Evolutionary conservation across 2,329 filamentous ascomycete species (phyloP).

Genomic region (Cladophialophora bantiana): DNA sequence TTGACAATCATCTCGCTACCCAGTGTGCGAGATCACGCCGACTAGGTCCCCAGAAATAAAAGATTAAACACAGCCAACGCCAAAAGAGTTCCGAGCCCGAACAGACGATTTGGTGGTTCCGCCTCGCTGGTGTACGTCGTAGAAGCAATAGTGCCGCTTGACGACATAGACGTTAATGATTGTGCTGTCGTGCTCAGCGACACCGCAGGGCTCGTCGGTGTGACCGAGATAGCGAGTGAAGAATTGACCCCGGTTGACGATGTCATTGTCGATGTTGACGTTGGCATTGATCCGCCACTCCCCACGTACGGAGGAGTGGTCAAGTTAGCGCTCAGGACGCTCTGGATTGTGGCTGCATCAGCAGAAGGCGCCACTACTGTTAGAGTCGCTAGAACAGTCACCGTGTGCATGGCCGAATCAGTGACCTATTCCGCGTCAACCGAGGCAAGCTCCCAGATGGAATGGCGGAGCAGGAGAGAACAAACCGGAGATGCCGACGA

Average conservation of each 20-base stretch:
- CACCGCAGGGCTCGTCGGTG: neutral
- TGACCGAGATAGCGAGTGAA: neutral
- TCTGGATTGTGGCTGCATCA: neutral
- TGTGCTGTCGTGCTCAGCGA: neutral
- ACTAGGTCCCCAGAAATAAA: neutral
- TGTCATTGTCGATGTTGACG: neutral
- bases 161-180: neutral
- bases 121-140: neutral
- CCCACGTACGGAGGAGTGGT: neutral
- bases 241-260: neutral
- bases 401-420: neutral
- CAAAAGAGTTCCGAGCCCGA: neutral
- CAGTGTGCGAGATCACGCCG: neutral
- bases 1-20: neutral
- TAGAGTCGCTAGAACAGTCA: neutral
- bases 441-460: neutral
- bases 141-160: neutral
- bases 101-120: neutral
- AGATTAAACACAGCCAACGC: neutral
- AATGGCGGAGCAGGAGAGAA: too few relatives aligned
- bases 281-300: neutral
- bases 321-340: neutral
- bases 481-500: neutral
- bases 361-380: neutral
- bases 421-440: neutral